Base-by-base conservation (phyloP, 768 basidiomycete genomes). In the Mycena epipterygia region DNA sequence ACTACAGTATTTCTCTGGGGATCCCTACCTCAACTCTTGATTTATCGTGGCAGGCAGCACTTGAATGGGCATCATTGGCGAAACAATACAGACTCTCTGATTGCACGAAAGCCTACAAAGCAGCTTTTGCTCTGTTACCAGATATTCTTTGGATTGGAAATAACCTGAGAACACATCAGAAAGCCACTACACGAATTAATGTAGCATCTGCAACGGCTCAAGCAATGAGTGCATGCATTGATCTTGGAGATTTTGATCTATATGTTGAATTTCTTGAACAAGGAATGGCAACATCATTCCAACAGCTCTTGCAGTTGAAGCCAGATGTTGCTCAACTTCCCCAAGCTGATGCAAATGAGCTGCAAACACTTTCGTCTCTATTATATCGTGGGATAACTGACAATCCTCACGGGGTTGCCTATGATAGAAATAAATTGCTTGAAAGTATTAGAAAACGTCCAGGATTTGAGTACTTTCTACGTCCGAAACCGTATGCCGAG, bases 91-190 rank as follows among this genome's bases (percentile, higher is more conserved):
- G 19, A 3, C 39, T 21, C 16, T 2, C 33, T 3, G 33, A 64
- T 8, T 13, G 27, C 5, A 9, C 41, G 9, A 29, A 17, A 0
- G 62, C 62, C 2, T 64, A 64, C 17, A 21, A 23, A 5, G 5
- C 1, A 2, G 62, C 51, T 21, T 64, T 64, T 21, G 1, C 14
- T 0, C 33, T 64, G 17, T 25, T 64, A 14, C 62, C 62, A 2
- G 35, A 64, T 1, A 41, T 64, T 5, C 51, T 64, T 6, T 64
- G 62, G 62, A 42, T 64, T 11, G 62, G 62, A 2, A 52, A 32
- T 16, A 9, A 49, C 13, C 13, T 64, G 1, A 12, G 13, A 12
- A 37, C 41, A 1, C 51, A 32, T 16, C 62, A 64, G 11, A 16
- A 41, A 41, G 16, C 2, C 0, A 29, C 19, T 8, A 5, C 19